Percentiles rank a stretch among this genome's conserved stretches.
phyloP scores from a whole-genome alignment of 2,329 filamentous ascomycete species.

The Blastomyces parvus region DNA sequence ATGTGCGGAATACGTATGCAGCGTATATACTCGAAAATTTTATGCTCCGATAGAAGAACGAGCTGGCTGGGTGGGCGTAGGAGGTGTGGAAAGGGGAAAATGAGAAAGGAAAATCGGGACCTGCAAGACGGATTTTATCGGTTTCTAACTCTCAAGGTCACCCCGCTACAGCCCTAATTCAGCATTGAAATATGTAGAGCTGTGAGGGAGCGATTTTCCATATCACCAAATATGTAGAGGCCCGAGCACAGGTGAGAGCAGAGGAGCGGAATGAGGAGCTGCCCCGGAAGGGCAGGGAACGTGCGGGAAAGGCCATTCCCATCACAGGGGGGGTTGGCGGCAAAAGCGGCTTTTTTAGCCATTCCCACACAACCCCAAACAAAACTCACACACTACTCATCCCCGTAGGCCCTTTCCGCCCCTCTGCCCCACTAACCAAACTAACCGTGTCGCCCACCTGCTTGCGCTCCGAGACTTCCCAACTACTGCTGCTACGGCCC shows the following conservation, averaged over 20 bases:
- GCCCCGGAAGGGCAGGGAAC: no score
- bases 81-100: not conserved
- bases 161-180: not conserved
- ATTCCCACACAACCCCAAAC: not conserved
- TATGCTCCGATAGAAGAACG: no score
- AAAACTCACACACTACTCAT: not conserved
- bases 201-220: not conserved
- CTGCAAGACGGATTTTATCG: not conserved
- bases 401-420: slow-evolving; percentile 1
- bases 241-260: not conserved
- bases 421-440: slow-evolving; percentile 53
- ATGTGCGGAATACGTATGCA: not conserved
- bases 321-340: not conserved
- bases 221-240: not conserved
- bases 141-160: not conserved
- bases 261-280: not conserved
- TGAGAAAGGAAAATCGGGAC: not conserved
- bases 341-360: not conserved
- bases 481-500: slow-evolving; percentile 43
- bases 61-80: no score
- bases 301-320: not conserved
- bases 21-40: not conserved
- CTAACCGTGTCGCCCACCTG: slow-evolving; percentile 84
- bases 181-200: not conserved
- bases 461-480: slow-evolving; percentile 74